phyloP scores from a whole-genome alignment of 148 eudicot genomes.

The Hydrangea macrophylla region DNA sequence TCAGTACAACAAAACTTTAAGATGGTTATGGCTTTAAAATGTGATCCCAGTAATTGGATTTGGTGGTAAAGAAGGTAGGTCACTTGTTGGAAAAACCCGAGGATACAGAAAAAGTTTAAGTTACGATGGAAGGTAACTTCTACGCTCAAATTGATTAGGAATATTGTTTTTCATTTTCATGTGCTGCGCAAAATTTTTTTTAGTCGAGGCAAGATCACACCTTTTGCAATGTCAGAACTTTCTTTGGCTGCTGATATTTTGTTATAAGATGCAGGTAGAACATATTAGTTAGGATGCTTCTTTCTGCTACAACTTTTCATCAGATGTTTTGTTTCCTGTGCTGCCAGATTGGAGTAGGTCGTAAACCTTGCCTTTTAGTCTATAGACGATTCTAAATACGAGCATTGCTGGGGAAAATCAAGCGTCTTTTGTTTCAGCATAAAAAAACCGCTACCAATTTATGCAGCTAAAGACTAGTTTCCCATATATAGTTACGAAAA shows the following conservation, averaged over 20 bases:
- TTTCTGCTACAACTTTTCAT: not conserved
- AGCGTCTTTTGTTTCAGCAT: conserved; percentile 3
- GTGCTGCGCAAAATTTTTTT: not conserved
- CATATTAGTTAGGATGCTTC: not conserved
- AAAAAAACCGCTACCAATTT: not conserved
- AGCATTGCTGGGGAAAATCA: not conserved
- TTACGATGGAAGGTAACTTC: not conserved
- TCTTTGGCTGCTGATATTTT: not conserved
- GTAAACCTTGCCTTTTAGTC: conserved; percentile 3
- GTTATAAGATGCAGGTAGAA: not conserved
- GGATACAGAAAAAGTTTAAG: not conserved
- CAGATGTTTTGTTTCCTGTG: not conserved
- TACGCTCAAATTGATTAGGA: not conserved
- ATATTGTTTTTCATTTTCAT: not conserved
- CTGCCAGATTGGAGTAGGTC: not conserved
- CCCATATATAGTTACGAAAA: not conserved
- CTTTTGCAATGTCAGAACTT: not conserved
- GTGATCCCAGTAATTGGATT: conserved; percentile 8
- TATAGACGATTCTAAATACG: not conserved
- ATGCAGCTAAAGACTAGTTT: not conserved
- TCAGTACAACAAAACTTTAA: conserved; percentile 5
- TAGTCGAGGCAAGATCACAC: conserved; percentile 3
- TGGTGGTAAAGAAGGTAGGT: conserved; percentile 11
- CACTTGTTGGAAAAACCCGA: not conserved
- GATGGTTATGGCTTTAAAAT: conserved; percentile 14